Conservation (phyloP, 2,329 filamentous ascomycete genomes). For the Leptosphaerulina australis region DNA sequence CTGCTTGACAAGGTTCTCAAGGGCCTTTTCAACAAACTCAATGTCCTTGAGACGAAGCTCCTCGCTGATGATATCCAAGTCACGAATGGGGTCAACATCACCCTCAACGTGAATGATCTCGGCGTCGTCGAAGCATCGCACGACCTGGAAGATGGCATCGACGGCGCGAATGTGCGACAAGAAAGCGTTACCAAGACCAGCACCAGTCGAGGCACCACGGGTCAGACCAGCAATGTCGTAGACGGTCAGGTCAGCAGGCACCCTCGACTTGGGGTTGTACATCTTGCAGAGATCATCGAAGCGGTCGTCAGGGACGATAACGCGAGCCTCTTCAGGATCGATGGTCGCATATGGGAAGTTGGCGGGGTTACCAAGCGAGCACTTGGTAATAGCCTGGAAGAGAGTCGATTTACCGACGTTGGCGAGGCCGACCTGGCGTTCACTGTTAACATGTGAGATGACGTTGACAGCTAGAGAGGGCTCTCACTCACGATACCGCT, state of each 20-base stretch:
- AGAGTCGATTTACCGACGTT: constrained; percentile 99
- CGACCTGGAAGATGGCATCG: constrained; percentile 97
- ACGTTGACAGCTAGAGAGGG: constrained; percentile 42
- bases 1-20: constrained; percentile 91
- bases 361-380: constrained; percentile 93
- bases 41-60: constrained; percentile 98
- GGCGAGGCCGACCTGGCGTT: constrained; percentile 85
- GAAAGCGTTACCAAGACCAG: constrained; percentile 96
- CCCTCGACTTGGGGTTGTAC: constrained; percentile 95
- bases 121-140: constrained; percentile 96
- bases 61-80: constrained; percentile 95
- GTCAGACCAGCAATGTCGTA: constrained; percentile 99
- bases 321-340: constrained; percentile 96
- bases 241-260: constrained; percentile 97
- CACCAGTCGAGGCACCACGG: constrained; percentile 93
- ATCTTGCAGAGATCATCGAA: constrained; percentile 96
- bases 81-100: constrained; percentile 92
- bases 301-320: constrained; percentile 93
- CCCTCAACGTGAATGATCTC: constrained; percentile 99
- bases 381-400: constrained; percentile 99
- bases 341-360: constrained; percentile 99
- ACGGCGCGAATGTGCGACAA: constrained; percentile 98
- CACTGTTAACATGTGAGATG: constrained; percentile 51
- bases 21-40: constrained; percentile 95
- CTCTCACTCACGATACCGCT: constrained; percentile 91